Base-by-base conservation (phyloP, 177 flowering plant genomes). In the Vitis hybrid region DNA sequence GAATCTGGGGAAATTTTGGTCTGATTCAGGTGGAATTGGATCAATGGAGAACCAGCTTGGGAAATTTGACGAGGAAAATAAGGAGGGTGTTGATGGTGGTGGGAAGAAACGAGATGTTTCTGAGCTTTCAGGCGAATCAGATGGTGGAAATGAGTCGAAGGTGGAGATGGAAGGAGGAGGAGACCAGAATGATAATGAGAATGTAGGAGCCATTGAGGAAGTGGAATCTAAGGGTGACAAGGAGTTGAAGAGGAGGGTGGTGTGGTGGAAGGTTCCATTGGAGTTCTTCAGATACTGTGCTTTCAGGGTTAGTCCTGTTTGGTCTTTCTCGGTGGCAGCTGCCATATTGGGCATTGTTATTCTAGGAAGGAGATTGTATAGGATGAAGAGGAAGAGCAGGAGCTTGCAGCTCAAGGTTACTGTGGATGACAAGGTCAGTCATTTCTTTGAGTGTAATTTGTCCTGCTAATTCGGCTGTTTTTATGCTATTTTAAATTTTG, bases 211-310 rank as follows among this genome's bases (percentile, higher is more conserved):
- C 2, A 49, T 3, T 50, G 35, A 62, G n/a, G 64, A 62, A 58
- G 62, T 30, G 58, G 72, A 71, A 60, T 15, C 70, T 1, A 54
- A 40, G 2, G 81, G 46, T 27, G 75, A 69, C n/a, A 89, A 69
- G 27, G 81, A 58, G 62, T 85, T 70, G 76, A 88, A 82, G 78
- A 79, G 71, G 76, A 68, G 56, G 32, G 51, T 86, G 11, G 85
- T 81, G 61, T 96, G 98, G 98, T 93, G 97, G 98, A 93, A 88
- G 78, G 81, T 92, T 66, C 97, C 99, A 11, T 73, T 88, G 65
- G 98, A 91, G 83, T 70, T 96, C 48, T 59, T 96, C 70, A 93
- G 77, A 65, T 91, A 81, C 70, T 89, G 91, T 76, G 82, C 81
- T 18, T 83, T 88, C 57, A 86, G 86, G 84, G 86, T 84, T 71